A percentile compares a stretch with the other conserved stretches of the same genome.
These are phyloP conservation scores for Sporothrix euskadiensis DNA, from an alignment of 2,329 filamentous ascomycete species.

Conservation along the genomic window DNA sequence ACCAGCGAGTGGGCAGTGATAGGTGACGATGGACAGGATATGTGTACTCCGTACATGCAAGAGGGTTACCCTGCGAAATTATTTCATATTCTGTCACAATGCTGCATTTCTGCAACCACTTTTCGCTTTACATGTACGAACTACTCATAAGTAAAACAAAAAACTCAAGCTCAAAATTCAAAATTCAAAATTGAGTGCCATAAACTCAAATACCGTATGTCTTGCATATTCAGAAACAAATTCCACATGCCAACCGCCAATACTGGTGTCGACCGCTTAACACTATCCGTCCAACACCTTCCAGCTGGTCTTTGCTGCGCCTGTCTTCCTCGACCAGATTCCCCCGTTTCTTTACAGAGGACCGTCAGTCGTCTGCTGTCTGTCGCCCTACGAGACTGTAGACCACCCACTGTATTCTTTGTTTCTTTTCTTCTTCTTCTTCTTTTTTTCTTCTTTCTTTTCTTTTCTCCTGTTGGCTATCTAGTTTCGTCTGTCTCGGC, in stretches of 20 bases:
- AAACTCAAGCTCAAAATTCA: not conserved
- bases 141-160: not conserved
- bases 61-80: not conserved
- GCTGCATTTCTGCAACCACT: not conserved
- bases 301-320: not conserved
- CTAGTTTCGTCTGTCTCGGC: not conserved
- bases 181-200: not conserved
- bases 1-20: not conserved
- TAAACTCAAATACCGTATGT: not conserved
- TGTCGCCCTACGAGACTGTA: not conserved
- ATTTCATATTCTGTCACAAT: conserved; percentile 11
- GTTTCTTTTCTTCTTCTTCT: not conserved
- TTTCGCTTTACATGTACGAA: not conserved
- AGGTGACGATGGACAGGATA: not conserved
- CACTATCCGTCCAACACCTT: not conserved
- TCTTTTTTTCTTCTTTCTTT: not conserved
- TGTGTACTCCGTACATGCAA: not conserved
- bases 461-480: not conserved
- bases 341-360: not conserved
- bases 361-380: not conserved
- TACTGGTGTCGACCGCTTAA: not conserved
- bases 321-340: not conserved
- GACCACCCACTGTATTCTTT: not conserved
- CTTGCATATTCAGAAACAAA: not conserved
- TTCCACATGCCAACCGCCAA: not conserved